A percentile compares a stretch with the other conserved stretches of the same genome.
These are phyloP conservation scores for Nannochloropsis gaditana DNA, from an alignment of 108 stramenopile genomes.

Conservation along the genomic window DNA sequence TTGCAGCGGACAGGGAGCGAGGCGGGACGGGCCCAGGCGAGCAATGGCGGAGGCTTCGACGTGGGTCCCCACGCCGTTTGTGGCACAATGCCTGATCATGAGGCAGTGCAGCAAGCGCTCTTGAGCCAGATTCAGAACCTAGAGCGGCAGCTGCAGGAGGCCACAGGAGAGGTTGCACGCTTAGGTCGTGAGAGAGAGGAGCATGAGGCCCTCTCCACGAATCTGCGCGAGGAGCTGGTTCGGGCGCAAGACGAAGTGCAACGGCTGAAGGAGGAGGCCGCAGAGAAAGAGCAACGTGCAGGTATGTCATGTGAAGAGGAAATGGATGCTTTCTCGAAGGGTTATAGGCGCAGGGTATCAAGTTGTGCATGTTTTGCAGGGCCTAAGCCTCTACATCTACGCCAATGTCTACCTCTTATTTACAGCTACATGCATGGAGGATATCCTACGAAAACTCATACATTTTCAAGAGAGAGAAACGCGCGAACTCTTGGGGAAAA, in stretches of 20 bases:
- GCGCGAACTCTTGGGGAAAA: neutral
- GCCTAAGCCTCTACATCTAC: too few species aligned
- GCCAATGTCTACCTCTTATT: neutral
- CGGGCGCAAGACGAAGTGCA: conserved; percentile 23
- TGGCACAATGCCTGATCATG: neutral
- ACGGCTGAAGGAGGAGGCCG: neutral
- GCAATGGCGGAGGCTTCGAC: neutral
- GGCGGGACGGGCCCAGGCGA: neutral
- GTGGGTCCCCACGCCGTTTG: neutral
- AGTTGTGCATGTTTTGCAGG: too few species aligned
- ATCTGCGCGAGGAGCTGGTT: conserved; percentile 10
- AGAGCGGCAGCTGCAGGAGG: neutral
- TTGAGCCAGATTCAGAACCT: neutral
- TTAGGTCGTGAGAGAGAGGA: conserved; percentile 18
- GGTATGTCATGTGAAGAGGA: conserved; percentile 23
- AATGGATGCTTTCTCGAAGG: neutral
- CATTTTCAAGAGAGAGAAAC: neutral
- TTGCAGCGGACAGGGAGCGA: conserved; percentile 8
- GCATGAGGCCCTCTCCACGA: neutral
- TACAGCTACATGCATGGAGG: neutral
- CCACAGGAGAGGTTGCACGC: conserved; percentile 19
- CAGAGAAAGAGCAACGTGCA: conserved; percentile 6
- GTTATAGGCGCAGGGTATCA: too few species aligned
- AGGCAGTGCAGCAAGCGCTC: neutral
- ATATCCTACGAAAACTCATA: neutral